Base-by-base conservation (phyloP, 352 stramenopile species). In the Phytophthora kernoviae region DNA sequence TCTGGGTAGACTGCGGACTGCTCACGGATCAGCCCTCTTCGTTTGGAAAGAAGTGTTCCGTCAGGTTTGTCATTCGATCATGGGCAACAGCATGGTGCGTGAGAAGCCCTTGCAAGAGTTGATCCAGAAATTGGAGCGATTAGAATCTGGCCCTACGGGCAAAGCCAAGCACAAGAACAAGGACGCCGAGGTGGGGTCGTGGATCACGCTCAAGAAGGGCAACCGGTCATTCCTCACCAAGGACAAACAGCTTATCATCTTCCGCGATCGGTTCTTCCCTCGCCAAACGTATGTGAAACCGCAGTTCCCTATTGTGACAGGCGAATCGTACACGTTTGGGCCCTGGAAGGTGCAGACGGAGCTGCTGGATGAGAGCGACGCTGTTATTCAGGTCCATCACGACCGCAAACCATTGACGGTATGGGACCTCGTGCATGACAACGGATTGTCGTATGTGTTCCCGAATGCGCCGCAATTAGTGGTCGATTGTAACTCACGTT, bases 21-120 rank as follows among this genome's bases (percentile, higher is more conserved):
- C 65, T 94, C 4, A 26, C 43, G 2, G 36, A 70, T 24, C 84
- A 94, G 51, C 81, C 84, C 6, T 92, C 21, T 94, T 96, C 51
- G 73, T 96, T 44, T 96, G 87, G 85, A 94, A 93, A 54, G 80
- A 94, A 58, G 77, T 93, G n/a, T 77, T 96, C 33, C 85, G 84
- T 17, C 73, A 84, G 8, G 68, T 96, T 12, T 94, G 87, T 59
- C 87, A 94, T 66, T 71, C 68, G 5, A 63, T 84, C 53, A 88
- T 94, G 81, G 85, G 85, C 57, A 90, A 88, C 52, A 81, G 81
- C 45, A 94, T 93, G 85, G 79, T 94, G 40, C 85, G 85, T 58
- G 85, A 94, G 54, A 92, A 91, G 69, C 85, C 85, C 3, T 72
- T 93, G 36, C 74, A 71, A 43, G 85, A 94, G 62, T 70, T 94